phyloP scores from a whole-genome alignment of 495 filamentous ascomycete species.

The Aspergillus steynii region DNA sequence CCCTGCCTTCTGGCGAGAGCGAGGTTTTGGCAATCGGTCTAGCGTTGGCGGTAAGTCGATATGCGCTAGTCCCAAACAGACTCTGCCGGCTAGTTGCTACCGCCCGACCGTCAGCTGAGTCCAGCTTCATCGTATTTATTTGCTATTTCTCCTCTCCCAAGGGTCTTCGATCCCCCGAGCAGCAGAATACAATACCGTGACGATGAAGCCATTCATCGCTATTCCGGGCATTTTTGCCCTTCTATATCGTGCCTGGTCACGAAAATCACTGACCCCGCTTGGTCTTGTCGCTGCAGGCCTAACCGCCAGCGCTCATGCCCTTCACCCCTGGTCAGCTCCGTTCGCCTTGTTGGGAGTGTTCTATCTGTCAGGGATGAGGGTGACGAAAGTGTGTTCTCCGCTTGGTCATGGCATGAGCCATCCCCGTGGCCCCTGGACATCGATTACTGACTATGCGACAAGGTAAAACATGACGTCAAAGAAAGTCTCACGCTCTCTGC shows the following conservation, averaged over 20 bases:
- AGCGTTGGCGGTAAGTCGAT: not conserved
- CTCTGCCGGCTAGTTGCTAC: not conserved
- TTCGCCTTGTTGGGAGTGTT: conserved; percentile 82
- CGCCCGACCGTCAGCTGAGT: not conserved
- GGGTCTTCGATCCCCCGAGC: not conserved
- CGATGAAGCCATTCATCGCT: conserved; percentile 71
- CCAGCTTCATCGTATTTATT: not conserved
- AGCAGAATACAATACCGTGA: not conserved
- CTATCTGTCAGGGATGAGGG: conserved; percentile 80
- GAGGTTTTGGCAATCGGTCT: not conserved
- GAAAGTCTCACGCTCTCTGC: conserved; percentile 74
- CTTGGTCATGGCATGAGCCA: not conserved
- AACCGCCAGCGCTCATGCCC: conserved; percentile 76
- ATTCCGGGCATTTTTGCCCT: conserved; percentile 62
- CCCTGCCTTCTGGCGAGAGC: not conserved
- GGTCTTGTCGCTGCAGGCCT: conserved; percentile 65
- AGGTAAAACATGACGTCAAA: conserved; percentile 89
- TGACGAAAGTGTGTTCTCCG: conserved; percentile 64
- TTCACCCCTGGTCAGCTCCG: conserved; percentile 89
- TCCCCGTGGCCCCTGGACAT: not conserved
- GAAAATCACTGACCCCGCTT: conserved; percentile 70
- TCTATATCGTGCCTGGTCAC: conserved; percentile 65
- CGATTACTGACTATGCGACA: conserved; percentile 7
- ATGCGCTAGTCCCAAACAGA: not conserved
- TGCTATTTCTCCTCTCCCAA: not conserved